Evolutionary conservation across 306 rosid genomes (phyloP).

Genomic region (Quercus variabilis): DNA sequence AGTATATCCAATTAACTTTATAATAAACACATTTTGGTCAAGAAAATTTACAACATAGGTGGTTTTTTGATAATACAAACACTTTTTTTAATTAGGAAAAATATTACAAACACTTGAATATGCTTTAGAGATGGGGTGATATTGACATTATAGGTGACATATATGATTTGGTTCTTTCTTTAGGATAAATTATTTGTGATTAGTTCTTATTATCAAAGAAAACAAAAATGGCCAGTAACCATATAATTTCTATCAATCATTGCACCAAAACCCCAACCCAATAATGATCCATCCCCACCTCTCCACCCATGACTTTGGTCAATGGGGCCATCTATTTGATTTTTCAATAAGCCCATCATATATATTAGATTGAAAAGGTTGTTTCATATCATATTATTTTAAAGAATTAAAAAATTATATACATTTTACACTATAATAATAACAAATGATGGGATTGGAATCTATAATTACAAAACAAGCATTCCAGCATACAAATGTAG

Average conservation of each 20-base stretch:
- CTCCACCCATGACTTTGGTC: neutral
- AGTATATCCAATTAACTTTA: neutral
- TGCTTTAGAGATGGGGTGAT: neutral
- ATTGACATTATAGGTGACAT: neutral
- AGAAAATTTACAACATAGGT: neutral
- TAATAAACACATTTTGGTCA: neutral
- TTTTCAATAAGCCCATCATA: conserved; percentile 15
- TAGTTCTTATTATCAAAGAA: neutral
- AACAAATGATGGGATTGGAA: no score
- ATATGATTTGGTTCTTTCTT: neutral
- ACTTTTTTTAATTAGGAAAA: no score
- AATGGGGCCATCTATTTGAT: conserved; percentile 10
- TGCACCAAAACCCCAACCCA: conserved; percentile 2
- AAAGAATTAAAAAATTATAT: no score
- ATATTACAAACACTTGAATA: neutral
- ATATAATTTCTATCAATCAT: neutral
- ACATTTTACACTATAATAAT: no score
- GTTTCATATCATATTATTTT: no score
- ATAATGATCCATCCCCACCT: conserved; percentile 18
- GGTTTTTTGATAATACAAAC: no score
- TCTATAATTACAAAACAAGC: no score
- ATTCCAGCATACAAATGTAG: no score
- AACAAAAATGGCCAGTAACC: neutral
- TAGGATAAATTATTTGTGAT: neutral
- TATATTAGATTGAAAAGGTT: no score